Conservation (phyloP, 2,329 filamentous ascomycete genomes). For the Catunica adiposa region DNA sequence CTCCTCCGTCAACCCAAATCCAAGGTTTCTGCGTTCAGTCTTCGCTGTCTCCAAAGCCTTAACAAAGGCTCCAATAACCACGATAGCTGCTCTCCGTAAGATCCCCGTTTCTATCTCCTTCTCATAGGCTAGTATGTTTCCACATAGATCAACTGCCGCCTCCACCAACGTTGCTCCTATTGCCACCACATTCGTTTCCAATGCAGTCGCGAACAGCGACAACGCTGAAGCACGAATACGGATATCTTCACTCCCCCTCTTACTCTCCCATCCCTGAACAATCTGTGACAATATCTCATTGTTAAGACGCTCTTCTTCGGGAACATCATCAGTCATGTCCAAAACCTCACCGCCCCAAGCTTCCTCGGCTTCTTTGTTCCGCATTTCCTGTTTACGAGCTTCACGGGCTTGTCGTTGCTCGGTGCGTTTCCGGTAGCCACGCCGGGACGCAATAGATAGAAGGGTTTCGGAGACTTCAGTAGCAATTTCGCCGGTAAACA, state of each 20-base stretch:
- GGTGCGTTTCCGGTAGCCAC: conserved; percentile 43
- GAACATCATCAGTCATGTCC: conserved; percentile 30
- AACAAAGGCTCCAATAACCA: conserved; percentile 46
- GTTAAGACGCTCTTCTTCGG: conserved; percentile 27
- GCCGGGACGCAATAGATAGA: conserved; percentile 47
- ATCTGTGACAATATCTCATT: conserved; percentile 41
- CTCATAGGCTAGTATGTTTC: conserved; percentile 48
- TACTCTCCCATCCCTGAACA: conserved; percentile 50
- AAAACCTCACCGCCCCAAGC: conserved; percentile 39
- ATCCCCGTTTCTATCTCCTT: conserved; percentile 43
- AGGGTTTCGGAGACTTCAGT: conserved; percentile 38
- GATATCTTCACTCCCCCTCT: conserved; percentile 49
- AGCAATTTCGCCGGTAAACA: conserved; percentile 38
- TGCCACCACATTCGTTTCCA: conserved; percentile 45
- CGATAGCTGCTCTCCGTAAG: conserved; percentile 47
- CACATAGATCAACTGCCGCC: conserved; percentile 42
- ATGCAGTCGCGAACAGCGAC: conserved; percentile 41
- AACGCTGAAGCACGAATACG: conserved; percentile 53
- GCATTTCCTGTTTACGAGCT: conserved; percentile 31
- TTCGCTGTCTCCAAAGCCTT: conserved; percentile 39
- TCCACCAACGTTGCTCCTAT: conserved; percentile 36
- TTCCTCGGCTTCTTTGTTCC: conserved; percentile 32
- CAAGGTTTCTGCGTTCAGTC: conserved; percentile 29
- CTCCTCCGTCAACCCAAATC: conserved; percentile 36
- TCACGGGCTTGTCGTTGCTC: conserved; percentile 37